Evolutionary conservation across 768 basidiomycete species (phyloP), one percentile per base, ranked within the genome.

Genomic region (Xanthoconium stramineum): DNA sequence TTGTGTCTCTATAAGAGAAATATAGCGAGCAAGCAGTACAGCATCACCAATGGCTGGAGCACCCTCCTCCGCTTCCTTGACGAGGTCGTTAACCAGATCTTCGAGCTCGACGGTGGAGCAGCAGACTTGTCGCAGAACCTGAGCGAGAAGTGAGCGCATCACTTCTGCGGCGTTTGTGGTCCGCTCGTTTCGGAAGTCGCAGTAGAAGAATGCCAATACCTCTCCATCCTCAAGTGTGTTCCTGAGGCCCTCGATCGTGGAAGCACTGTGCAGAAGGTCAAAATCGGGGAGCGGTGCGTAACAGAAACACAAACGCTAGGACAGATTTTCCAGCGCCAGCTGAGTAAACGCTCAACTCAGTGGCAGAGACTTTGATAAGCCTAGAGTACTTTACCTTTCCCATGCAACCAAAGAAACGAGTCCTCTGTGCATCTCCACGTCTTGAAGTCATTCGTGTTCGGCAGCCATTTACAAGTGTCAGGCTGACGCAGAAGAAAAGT

Each of bases 291-390:
- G 3, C 12, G 5, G 19, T 38, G 10, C 37, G 17, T 1, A 3
- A 17, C 3, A 0, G 0, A 9, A 3, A 6, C 5, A 53, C 56
- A 11, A 37, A 64, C 63, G 56, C 42, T 35, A 64, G 11, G 0
- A 64, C 59, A 5, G 63, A 61, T 29, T 64, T 65, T 4, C 63
- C 63, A 0, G 54, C 60, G 5, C 60, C 63, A 1, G 56, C 63
- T 65, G 10, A 19, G 29, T 43, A 38, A 0, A 20, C 12, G 37
- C 14, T 1, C 0, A 17, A 2, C 0, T 63, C 6, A 47, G 14
- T 4, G 32, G 46, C 1, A 0, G 8, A 28, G 30, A 10, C 3
- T 10, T 29, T n/a, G 28, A 19, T 11, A 36, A 2, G 0, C 2
- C 3, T 15, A 12, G 0, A 50, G 11, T 0, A 36, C n/a, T 3